Percentiles rank a stretch among this genome's conserved stretches.
These are phyloP conservation scores for Mycena amicta DNA, from an alignment of 768 basidiomycete species.

Conservation along the genomic window DNA sequence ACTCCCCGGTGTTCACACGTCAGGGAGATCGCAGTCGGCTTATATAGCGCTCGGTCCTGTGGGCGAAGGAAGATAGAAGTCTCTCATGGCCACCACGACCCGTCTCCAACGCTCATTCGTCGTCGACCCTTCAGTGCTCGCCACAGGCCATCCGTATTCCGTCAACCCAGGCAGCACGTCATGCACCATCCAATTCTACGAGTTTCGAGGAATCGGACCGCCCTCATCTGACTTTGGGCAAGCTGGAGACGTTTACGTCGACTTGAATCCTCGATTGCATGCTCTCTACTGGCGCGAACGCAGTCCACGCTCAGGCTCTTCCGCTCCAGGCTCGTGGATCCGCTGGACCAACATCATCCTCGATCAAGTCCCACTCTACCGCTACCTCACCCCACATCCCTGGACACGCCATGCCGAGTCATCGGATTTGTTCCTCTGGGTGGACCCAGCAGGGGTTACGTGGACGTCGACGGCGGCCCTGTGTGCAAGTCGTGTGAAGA, in stretches of 20 bases:
- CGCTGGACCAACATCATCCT: constrained; percentile 9
- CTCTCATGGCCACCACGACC: not conserved
- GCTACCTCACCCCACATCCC: constrained; percentile 12
- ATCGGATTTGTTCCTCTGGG: constrained; percentile 17
- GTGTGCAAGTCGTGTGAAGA: constrained; percentile 10
- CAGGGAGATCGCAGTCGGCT: not conserved
- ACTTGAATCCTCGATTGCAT: constrained; percentile 14
- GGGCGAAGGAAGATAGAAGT: not conserved
- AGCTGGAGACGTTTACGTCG: constrained; percentile 29
- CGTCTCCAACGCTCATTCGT: constrained; percentile 11
- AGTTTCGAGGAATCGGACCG: constrained; percentile 28
- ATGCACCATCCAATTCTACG: constrained; percentile 25
- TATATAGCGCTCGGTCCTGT: not conserved
- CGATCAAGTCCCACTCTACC: constrained; percentile 9
- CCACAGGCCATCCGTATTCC: constrained; percentile 11
- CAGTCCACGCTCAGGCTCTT: not conserved
- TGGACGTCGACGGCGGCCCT: constrained; percentile 13
- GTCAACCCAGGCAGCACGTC: not conserved
- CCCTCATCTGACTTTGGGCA: constrained; percentile 27
- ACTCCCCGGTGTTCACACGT: too few species aligned
- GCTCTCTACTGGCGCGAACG: constrained; percentile 18
- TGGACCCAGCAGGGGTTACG: constrained; percentile 10
- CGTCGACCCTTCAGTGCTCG: constrained; percentile 2
- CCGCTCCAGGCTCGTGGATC: constrained; percentile 6
- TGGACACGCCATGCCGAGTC: constrained; percentile 12